Conservation (phyloP, 805 yeast species). For the Lipomyces sp. region DNA sequence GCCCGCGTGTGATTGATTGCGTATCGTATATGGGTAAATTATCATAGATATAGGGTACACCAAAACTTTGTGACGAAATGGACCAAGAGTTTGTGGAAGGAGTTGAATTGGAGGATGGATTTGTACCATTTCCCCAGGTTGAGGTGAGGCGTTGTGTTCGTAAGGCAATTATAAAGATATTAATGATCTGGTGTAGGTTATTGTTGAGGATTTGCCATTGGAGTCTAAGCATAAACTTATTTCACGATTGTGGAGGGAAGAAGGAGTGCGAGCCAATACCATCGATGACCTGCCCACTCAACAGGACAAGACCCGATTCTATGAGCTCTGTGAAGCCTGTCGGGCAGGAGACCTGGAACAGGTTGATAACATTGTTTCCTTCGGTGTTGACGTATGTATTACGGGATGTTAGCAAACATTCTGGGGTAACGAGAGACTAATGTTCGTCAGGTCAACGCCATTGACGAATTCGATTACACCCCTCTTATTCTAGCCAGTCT, state of each 20-base stretch:
- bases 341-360: slow-evolving; percentile 68
- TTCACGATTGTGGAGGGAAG: slow-evolving; percentile 26
- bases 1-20: not conserved
- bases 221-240: slow-evolving; percentile 32
- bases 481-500: slow-evolving; percentile 60
- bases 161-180: not conserved
- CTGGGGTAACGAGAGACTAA: slow-evolving; percentile 34
- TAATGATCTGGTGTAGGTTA: slow-evolving; percentile 12
- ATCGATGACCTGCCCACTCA: slow-evolving; percentile 10
- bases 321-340: slow-evolving; percentile 66
- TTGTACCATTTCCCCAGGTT: slow-evolving; percentile 18
- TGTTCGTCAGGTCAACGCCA: slow-evolving; percentile 49
- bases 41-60: not conserved
- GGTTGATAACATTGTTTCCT: slow-evolving; percentile 61
- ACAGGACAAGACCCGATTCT: slow-evolving; percentile 28
- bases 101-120: slow-evolving; percentile 13
- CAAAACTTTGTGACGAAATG: not conserved
- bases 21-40: not conserved
- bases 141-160: slow-evolving; percentile 7
- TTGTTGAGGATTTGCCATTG: slow-evolving; percentile 24
- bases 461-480: slow-evolving; percentile 75
- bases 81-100: slow-evolving; percentile 6
- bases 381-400: slow-evolving; percentile 52
- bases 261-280: slow-evolving; percentile 16
- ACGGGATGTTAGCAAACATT: slow-evolving; percentile 18